Conservation (phyloP, 2,329 filamentous ascomycete genomes). For the Curvularia hawaiiensis region DNA sequence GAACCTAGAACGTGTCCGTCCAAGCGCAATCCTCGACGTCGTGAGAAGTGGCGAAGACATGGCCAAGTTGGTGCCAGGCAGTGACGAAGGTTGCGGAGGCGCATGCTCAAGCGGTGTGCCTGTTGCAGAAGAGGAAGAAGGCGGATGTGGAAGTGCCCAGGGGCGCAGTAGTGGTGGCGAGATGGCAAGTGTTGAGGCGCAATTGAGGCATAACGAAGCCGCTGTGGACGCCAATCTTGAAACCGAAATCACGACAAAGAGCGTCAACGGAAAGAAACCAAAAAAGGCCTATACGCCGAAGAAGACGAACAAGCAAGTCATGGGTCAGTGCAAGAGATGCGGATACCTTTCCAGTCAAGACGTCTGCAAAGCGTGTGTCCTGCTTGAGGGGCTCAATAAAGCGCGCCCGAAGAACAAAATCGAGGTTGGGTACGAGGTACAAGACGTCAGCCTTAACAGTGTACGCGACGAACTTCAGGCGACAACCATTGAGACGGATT, state of each 20-base stretch:
- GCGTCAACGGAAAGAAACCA: slow-evolving; percentile 22
- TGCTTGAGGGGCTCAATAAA: slow-evolving; percentile 91
- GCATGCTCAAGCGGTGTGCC: slow-evolving; percentile 39
- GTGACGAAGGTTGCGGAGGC: slow-evolving; percentile 44
- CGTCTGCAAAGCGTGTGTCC: slow-evolving; percentile 89
- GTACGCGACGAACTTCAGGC: slow-evolving; percentile 31
- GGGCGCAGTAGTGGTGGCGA: slow-evolving; percentile 72
- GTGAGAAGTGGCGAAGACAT: slow-evolving; percentile 96
- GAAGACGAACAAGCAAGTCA: slow-evolving; percentile 63
- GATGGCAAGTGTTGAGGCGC: slow-evolving; percentile 81
- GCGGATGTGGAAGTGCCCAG: slow-evolving; percentile 76
- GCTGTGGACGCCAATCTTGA: slow-evolving; percentile 64
- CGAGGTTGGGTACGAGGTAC: slow-evolving; percentile 35
- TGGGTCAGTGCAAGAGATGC: slow-evolving; percentile 84
- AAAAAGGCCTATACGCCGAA: slow-evolving; percentile 33
- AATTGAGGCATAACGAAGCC: slow-evolving; percentile 67
- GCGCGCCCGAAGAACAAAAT: slow-evolving; percentile 53
- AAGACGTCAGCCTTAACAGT: slow-evolving; percentile 28
- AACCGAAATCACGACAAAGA: slow-evolving; percentile 63
- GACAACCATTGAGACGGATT: slow-evolving; percentile 25
- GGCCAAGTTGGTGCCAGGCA: slow-evolving; percentile 77
- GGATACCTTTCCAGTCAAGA: slow-evolving; percentile 95
- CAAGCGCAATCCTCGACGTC: slow-evolving; percentile 93
- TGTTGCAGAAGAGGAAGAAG: slow-evolving; percentile 62
- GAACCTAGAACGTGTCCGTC: slow-evolving; percentile 88